Percentiles rank a stretch among this genome's conserved stretches.
Conservation (phyloP, 306 rosid genomes). For the Myrica gale region DNA sequence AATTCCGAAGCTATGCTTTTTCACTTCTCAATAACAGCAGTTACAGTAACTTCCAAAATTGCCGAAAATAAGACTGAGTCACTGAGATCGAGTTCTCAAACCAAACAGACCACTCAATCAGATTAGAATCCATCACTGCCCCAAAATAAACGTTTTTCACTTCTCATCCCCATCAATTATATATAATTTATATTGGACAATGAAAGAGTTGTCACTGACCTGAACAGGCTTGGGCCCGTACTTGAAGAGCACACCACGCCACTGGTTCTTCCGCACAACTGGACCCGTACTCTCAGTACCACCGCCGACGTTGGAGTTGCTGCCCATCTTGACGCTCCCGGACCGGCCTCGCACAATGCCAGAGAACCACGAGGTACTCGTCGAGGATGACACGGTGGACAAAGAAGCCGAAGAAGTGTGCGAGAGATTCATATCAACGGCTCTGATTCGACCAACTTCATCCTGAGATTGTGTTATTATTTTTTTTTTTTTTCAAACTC, state of each 20-base stretch:
- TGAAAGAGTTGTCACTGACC: conserved; percentile 41
- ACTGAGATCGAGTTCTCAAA: neutral
- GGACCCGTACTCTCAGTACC: conserved; percentile 44
- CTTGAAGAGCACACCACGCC: conserved; percentile 83
- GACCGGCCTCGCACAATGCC: conserved; percentile 79
- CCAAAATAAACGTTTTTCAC: neutral
- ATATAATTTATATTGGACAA: neutral
- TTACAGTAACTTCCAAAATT: neutral
- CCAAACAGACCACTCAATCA: neutral
- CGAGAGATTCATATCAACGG: conserved; percentile 54
- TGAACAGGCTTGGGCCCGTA: conserved; percentile 91
- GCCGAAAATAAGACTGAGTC: neutral
- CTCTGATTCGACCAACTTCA: conserved; percentile 15
- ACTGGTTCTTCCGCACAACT: conserved; percentile 67
- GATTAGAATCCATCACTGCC: neutral
- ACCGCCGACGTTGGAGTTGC: conserved; percentile 30
- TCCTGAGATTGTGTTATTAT: neutral
- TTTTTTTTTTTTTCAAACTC: too few species aligned
- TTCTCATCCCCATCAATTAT: neutral
- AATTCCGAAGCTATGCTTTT: neutral
- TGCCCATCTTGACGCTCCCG: conserved; percentile 40
- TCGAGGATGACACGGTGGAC: conserved; percentile 11
- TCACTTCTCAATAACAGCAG: neutral
- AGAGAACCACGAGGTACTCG: conserved; percentile 79
- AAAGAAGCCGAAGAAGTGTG: conserved; percentile 40